Base-by-base conservation (phyloP, 2,329 filamentous ascomycete genomes). In the Diplodia seriata region DNA sequence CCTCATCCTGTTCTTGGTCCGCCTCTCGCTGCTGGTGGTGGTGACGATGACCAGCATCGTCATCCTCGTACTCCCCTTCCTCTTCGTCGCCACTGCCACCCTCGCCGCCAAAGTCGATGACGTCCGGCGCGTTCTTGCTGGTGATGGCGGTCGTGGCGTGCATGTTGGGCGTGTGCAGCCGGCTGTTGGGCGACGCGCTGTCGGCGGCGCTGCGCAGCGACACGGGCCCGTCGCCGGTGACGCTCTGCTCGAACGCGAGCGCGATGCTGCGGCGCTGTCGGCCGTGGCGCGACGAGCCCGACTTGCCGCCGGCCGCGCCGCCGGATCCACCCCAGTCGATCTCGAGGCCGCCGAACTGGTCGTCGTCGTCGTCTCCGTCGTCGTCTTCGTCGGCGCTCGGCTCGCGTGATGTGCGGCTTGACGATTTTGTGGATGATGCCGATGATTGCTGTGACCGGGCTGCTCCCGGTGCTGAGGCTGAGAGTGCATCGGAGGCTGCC, bases 151-250 rank as follows among this genome's bases (percentile, higher is more conserved):
- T 47, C 3, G 59, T 63, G 4, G 59, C 43, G 7, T 74, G 66
- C 53, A 69, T 51, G 57, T 53, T 68, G 15, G 64, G 64, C 64
- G 64, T 67, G 8, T 67, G 64, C 20, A 56, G 59, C 1, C 70
- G 68, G 5, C 73, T 71, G 50, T 76, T 74, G 4, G 77, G 75
- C 11, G 72, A 73, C 18, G 74, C 73, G 57, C 74, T 81, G 68
- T 75, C 81, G 8, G 81, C 80, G 0, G 80, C 81, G 69, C 78
- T 81, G 18, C 77, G 78, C 47, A 83, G 74, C 18, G 76, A 80
- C 54, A 82, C 82, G 2, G 81, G 82, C 3, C 81, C 81, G 31
- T 74, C 73, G 26, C 72, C 73, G 0, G 77, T 76, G 1, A 79
- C 70, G 31, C 73, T 66, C 68, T 75, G 70, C 59, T 73, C 68